Conservation (phyloP, 176 grass and related monocot species). For the Tillandsia fasciculata region DNA sequence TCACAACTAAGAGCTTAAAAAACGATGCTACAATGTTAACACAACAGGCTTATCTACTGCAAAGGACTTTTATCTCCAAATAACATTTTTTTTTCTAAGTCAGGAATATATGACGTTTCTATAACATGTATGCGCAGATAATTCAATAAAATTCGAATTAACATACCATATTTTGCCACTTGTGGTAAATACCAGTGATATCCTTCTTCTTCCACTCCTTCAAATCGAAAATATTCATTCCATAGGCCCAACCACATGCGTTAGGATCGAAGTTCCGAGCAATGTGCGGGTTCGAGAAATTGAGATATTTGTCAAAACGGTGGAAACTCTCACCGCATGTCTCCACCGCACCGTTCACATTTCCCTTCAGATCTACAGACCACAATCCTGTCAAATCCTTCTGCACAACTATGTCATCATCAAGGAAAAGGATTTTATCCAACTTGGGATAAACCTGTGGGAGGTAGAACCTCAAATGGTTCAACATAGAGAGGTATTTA, state of each 20-base stretch:
- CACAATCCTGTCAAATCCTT: slow-evolving; percentile 98
- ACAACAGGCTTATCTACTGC: too few relatives aligned
- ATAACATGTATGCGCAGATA: background rate
- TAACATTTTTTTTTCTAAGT: background rate
- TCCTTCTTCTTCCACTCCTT: slow-evolving; percentile 94
- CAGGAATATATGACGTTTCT: background rate
- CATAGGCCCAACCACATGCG: slow-evolving; percentile 96
- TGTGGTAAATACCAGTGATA: slow-evolving; percentile 98
- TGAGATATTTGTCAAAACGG: slow-evolving; percentile 97
- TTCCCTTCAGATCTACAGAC: slow-evolving; percentile 93
- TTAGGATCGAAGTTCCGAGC: slow-evolving; percentile 92
- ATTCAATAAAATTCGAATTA: background rate
- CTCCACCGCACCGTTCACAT: slow-evolving; percentile 90
- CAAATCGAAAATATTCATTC: slow-evolving; percentile 98
- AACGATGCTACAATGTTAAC: too few relatives aligned
- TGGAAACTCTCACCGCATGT: slow-evolving; percentile 97
- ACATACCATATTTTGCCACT: slow-evolving; percentile 85
- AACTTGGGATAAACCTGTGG: slow-evolving; percentile 92
- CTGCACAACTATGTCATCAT: slow-evolving; percentile 99
- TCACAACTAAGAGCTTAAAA: too few relatives aligned
- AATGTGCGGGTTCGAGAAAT: slow-evolving; percentile 98
- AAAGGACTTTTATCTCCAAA: background rate
- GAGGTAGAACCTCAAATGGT: slow-evolving; percentile 95
- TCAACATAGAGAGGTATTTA: slow-evolving; percentile 97
- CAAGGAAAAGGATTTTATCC: slow-evolving; percentile 96